These are phyloP conservation scores for Candida ulmi DNA, from an alignment of 805 yeast species.

Conservation along the genomic window DNA sequence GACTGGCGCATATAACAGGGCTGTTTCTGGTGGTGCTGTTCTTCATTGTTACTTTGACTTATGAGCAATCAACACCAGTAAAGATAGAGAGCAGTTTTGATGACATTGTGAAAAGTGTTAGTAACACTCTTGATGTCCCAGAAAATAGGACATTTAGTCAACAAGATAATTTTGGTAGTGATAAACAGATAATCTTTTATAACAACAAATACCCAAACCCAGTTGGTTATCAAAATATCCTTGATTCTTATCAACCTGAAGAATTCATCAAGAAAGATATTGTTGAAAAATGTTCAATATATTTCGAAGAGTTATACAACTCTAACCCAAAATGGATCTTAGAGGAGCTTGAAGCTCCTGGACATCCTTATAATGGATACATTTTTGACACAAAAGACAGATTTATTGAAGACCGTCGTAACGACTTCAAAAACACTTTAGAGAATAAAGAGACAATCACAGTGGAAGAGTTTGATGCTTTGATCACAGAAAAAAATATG, in stretches of 20 bases:
- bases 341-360: conserved; percentile 13
- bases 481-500: conserved; percentile 6
- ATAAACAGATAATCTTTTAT: conserved; percentile 12
- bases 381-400: conserved; percentile 21
- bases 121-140: too few species aligned
- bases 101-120: conserved; percentile 1
- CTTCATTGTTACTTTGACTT: not conserved
- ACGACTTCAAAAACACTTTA: conserved; percentile 12
- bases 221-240: conserved; percentile 14
- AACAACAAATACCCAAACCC: conserved; percentile 18
- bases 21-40: too few species aligned
- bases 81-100: not conserved
- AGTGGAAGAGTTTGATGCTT: conserved; percentile 9
- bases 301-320: conserved; percentile 15
- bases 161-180: not conserved
- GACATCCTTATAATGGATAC: conserved; percentile 15
- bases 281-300: conserved; percentile 12
- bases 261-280: conserved; percentile 9
- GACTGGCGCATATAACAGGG: too few species aligned
- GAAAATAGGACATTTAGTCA: not conserved
- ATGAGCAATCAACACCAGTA: not conserved
- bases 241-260: conserved; percentile 12
- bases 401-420: conserved; percentile 12
- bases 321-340: conserved; percentile 20
- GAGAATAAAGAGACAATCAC: conserved; percentile 8